A percentile compares a stretch with the other conserved stretches of the same genome.
phyloP scores from a whole-genome alignment of 495 filamentous ascomycete genomes.

The Aspergillus bertholletiae region DNA sequence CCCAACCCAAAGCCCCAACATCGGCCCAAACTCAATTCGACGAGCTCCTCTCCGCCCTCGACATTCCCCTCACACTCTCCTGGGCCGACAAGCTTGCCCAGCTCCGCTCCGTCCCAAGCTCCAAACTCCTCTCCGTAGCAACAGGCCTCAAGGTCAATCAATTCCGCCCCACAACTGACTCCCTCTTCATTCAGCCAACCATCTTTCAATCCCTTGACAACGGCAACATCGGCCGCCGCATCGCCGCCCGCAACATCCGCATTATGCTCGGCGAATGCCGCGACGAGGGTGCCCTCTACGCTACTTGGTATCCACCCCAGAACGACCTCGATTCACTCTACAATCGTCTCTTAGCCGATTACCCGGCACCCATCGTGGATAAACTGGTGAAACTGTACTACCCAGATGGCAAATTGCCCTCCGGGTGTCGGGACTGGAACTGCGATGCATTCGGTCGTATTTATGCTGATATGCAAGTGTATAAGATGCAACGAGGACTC shows the following conservation, averaged over 20 bases:
- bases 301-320: slow-evolving; percentile 31
- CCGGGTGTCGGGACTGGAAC: slow-evolving; percentile 28
- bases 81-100: slow-evolving; percentile 39
- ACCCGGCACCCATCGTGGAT: slow-evolving; percentile 41
- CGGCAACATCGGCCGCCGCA: slow-evolving; percentile 41
- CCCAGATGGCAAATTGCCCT: slow-evolving; percentile 26
- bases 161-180: slow-evolving; percentile 53
- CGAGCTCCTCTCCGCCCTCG: slow-evolving; percentile 44
- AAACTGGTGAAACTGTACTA: slow-evolving; percentile 43
- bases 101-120: slow-evolving; percentile 37
- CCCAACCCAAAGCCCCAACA: slow-evolving; percentile 46
- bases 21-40: slow-evolving; percentile 54
- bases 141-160: slow-evolving; percentile 40
- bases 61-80: slow-evolving; percentile 41
- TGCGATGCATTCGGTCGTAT: slow-evolving; percentile 51
- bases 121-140: slow-evolving; percentile 37
- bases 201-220: slow-evolving; percentile 47
- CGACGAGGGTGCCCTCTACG: slow-evolving; percentile 53
- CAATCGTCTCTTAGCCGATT: slow-evolving; percentile 49
- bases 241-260: slow-evolving; percentile 42
- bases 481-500: slow-evolving; percentile 42
- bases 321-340: slow-evolving; percentile 38
- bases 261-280: slow-evolving; percentile 54
- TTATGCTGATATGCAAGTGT: slow-evolving; percentile 57
- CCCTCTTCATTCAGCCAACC: slow-evolving; percentile 39